Percentiles rank a stretch among this genome's conserved stretches.
phyloP scores from a whole-genome alignment of 345 rosid species.

The Euclidium syriacum region DNA sequence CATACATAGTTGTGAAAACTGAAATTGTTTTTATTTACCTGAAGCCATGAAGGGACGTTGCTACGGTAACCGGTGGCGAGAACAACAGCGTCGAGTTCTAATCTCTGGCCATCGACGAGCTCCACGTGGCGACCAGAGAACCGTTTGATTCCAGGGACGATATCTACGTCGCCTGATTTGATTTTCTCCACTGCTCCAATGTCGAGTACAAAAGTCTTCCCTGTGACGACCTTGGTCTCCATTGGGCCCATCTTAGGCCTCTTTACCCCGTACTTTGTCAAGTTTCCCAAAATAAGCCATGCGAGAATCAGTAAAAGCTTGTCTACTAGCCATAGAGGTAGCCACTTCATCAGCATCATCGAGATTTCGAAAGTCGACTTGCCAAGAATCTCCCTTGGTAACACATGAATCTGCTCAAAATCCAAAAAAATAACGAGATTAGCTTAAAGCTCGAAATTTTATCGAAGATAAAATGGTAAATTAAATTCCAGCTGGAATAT shows the following conservation, averaged over 20 bases:
- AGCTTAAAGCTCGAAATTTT: neutral
- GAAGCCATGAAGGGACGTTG: constrained; percentile 60
- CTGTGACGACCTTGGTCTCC: constrained; percentile 39
- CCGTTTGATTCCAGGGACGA: constrained; percentile 55
- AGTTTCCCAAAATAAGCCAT: constrained; percentile 44
- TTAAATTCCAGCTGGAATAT: neutral
- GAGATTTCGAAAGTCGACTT: constrained; percentile 48
- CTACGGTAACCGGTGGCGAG: too few species aligned
- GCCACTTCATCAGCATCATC: constrained; percentile 46
- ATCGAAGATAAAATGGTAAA: neutral
- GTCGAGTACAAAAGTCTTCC: constrained; percentile 63
- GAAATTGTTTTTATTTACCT: constrained; percentile 36
- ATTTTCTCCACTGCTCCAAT: constrained; percentile 54
- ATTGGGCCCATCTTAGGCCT: constrained; percentile 58
- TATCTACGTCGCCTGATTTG: constrained; percentile 46
- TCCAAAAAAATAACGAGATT: neutral
- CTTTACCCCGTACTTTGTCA: constrained; percentile 43
- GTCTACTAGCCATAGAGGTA: constrained; percentile 59
- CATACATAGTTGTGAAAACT: neutral
- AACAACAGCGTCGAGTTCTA: constrained; percentile 46
- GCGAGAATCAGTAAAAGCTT: constrained; percentile 42
- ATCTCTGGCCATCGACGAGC: constrained; percentile 40
- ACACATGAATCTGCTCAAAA: constrained; percentile 44
- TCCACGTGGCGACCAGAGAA: constrained; percentile 44
- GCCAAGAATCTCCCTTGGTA: constrained; percentile 46